Conservation (phyloP, 805 yeast species). For the Suhomyces sp. region DNA sequence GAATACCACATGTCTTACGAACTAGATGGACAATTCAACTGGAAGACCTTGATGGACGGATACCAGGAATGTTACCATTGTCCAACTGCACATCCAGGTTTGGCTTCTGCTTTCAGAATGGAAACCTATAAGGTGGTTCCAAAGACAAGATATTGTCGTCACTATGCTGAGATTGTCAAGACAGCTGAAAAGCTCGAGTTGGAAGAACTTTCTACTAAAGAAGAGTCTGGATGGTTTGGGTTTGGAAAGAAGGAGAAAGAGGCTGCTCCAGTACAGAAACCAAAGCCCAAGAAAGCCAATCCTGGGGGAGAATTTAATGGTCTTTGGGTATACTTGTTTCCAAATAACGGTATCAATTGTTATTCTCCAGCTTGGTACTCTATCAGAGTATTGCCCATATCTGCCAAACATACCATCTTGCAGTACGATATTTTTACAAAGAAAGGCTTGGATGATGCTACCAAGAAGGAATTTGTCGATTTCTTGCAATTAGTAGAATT, state of each 20-base stretch:
- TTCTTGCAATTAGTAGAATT: slow-evolving; percentile 60
- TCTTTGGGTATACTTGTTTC: slow-evolving; percentile 61
- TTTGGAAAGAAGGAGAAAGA: slow-evolving; percentile 35
- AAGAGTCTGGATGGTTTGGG: slow-evolving; percentile 52
- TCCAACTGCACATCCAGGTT: slow-evolving; percentile 67
- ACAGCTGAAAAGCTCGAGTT: slow-evolving; percentile 32
- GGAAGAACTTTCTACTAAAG: slow-evolving; percentile 31
- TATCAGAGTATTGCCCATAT: slow-evolving; percentile 56
- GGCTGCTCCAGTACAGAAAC: slow-evolving; percentile 14
- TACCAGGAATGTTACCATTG: slow-evolving; percentile 69
- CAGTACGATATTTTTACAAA: slow-evolving; percentile 63
- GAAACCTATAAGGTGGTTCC: slow-evolving; percentile 66
- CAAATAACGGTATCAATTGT: slow-evolving; percentile 61
- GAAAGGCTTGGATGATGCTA: slow-evolving; percentile 52
- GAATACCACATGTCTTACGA: slow-evolving; percentile 66
- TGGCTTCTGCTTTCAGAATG: slow-evolving; percentile 57
- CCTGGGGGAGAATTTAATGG: slow-evolving; percentile 64
- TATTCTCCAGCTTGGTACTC: slow-evolving; percentile 69
- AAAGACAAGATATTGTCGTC: slow-evolving; percentile 58
- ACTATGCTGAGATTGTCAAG: slow-evolving; percentile 53
- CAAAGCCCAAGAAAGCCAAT: slow-evolving; percentile 36
- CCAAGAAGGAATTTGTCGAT: slow-evolving; percentile 61
- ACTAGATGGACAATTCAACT: slow-evolving; percentile 61
- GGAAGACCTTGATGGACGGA: slow-evolving; percentile 69
- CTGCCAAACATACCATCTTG: slow-evolving; percentile 53